Evolutionary conservation across 2,329 filamentous ascomycete species (phyloP), one percentile per base, ranked within the genome.

Genomic region (Gremmenia infestans): DNA sequence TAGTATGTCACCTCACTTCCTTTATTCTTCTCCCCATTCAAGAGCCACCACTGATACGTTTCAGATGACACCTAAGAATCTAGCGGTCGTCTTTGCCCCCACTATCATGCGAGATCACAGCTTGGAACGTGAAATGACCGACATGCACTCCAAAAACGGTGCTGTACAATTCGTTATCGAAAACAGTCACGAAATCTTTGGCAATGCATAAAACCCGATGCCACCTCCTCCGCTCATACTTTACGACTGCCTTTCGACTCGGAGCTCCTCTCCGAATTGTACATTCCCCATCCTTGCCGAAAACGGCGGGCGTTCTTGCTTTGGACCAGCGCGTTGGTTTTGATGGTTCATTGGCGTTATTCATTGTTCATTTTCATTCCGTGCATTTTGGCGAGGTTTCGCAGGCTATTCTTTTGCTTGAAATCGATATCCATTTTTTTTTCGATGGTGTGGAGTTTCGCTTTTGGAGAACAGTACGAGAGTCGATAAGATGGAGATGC

Each of bases 11-110:
- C 7, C 8, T 39, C 19, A 12, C 48, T 51, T 39, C 45, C 8
- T 25, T 25, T 35, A 32, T 15, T 39, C 4, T 45, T 19, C 17
- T 25, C 28, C 9, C 28, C 8, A 11, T 39, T 40, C 28, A 23
- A 22, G 15, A 47, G 17, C 17, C 23, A 22, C 58, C 53, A 39
- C 68, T 74, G 61, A 72, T 56, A 3, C 28, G 47, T 12, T 47
- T 2, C 58, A 89, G 85, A 99, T 99, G 94, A 96, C 91, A 23
- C 89, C 93, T 55, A 89, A 95, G 74, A 99, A 99, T 70, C 76
- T 97, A 59, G 91, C 94, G 3, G 94, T 99, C 43, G 94, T 99
- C 39, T 99, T 99, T 70, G 94, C 94, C 8, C 94, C 94, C 7
- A 99, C 94, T 1, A 95, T 99, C 65, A 96, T 99, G 90, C 84